Base-by-base conservation (phyloP, 2,329 filamentous ascomycete genomes). In the Ophiocordyceps polyrhachis-furcata region DNA sequence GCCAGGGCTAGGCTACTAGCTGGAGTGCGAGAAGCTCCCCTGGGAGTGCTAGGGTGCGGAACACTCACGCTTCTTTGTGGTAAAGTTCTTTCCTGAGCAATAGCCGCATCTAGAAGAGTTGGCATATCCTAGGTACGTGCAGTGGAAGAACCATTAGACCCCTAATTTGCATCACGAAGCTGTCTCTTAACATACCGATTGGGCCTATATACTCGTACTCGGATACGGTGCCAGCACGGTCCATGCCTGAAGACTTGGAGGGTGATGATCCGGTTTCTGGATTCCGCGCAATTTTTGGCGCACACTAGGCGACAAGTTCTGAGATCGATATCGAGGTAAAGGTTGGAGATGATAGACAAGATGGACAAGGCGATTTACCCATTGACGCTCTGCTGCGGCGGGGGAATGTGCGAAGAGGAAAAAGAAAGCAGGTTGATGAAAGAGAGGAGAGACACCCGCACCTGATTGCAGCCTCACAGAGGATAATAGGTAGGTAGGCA, bases 51-150 rank as follows among this genome's bases (percentile, higher is more conserved):
- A 7, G n/a, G 17, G 9, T 7, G 23, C 48, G n/a, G 41, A 45
- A 42, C 40, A 52, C 55, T 56, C 51, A 61, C 67, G 65, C 65
- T 68, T 69, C 59, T 63, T 69, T 65, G 71, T 63, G 66, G 67
- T 67, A 53, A 65, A 62, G 48, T 63, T 64, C 54, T 57, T 59
- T 43, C 62, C 57, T 50, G 66, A 66, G 57, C 71, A 74, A 53
- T 74, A 74, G 44, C 70, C 70, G 54, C 71, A 74, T 51, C 60
- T 67, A 41, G 66, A 63, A 32, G 70, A 71, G 47, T 65, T 69
- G 48, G 63, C 67, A 53, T 74, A 74, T 40, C 70, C 70, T 74
- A 46, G 17, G 11, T 9, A 15, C 15, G 12, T 5, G 6, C 15
- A 2, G 28, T 20, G 4, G 13, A 19, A 8, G 13, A 28, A 35